These are phyloP conservation scores for Zygnema circumcarinatum DNA, from an alignment of 139 green algal genomes.

Conservation along the genomic window DNA sequence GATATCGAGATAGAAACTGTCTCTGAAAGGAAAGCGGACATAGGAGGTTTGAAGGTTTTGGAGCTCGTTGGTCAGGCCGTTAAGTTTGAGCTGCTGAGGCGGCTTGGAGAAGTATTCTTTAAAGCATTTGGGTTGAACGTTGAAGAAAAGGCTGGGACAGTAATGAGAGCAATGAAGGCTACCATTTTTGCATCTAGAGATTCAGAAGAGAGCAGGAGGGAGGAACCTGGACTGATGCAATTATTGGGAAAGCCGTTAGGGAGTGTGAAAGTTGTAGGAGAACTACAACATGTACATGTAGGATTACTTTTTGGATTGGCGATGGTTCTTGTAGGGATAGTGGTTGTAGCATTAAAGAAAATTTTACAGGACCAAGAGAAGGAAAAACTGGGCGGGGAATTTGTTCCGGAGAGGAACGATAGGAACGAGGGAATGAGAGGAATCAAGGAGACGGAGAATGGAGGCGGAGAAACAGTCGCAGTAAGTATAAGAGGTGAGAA, in stretches of 20 bases:
- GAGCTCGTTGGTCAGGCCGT: not conserved
- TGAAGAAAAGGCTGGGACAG: not conserved
- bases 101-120: not conserved
- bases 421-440: not conserved
- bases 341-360: conserved; percentile 1
- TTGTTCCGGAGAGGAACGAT: not conserved
- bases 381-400: not conserved
- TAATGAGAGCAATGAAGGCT: not conserved
- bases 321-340: not conserved
- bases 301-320: not conserved
- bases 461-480: not conserved
- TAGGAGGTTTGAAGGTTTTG: not conserved
- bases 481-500: not conserved
- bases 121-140: conserved; percentile 12
- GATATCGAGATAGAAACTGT: not conserved
- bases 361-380: not conserved
- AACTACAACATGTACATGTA: not conserved
- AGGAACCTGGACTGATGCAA: not conserved
- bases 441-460: not conserved
- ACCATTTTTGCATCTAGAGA: not conserved
- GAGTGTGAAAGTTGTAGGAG: not conserved
- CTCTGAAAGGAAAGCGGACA: not conserved
- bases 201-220: not conserved
- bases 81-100: conserved; percentile 13
- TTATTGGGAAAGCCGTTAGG: conserved; percentile 7